Conservation (phyloP, 352 stramenopile species). For the Globisporangium irregulare region DNA sequence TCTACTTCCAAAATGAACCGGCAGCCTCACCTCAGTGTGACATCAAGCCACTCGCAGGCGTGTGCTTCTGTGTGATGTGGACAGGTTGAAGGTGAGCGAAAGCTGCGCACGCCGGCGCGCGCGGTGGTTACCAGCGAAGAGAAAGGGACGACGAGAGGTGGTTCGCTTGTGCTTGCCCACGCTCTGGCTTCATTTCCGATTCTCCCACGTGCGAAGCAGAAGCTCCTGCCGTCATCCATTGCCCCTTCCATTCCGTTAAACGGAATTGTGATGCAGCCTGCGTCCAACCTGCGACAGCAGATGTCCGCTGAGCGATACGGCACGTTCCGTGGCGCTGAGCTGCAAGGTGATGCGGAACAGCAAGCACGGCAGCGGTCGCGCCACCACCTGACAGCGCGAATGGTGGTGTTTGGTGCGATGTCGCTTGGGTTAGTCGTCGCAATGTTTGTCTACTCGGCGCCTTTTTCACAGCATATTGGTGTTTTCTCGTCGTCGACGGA, state of each 20-base stretch:
- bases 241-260: not conserved
- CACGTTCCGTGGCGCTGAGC: conserved; percentile 2
- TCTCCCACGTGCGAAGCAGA: not conserved
- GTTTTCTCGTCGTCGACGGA: not conserved
- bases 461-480: not conserved
- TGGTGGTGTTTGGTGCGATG: conserved; percentile 7
- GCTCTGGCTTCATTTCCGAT: not conserved
- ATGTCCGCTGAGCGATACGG: not conserved
- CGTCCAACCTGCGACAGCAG: not conserved
- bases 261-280: not conserved
- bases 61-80: not conserved
- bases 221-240: not conserved
- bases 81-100: not conserved
- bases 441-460: conserved; percentile 7
- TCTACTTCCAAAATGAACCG: not conserved
- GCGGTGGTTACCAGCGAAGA: conserved; percentile 2
- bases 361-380: not conserved
- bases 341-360: not conserved
- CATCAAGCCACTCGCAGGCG: conserved; percentile 3
- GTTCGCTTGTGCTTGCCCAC: not conserved
- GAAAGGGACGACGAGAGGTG: not conserved
- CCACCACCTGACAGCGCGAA: not conserved
- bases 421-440: conserved; percentile 9
- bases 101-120: not conserved
- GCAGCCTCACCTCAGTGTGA: not conserved